A percentile compares a stretch with the other conserved stretches of the same genome.
phyloP scores from a whole-genome alignment of 345 rosid genomes.

The Brassica juncea region DNA sequence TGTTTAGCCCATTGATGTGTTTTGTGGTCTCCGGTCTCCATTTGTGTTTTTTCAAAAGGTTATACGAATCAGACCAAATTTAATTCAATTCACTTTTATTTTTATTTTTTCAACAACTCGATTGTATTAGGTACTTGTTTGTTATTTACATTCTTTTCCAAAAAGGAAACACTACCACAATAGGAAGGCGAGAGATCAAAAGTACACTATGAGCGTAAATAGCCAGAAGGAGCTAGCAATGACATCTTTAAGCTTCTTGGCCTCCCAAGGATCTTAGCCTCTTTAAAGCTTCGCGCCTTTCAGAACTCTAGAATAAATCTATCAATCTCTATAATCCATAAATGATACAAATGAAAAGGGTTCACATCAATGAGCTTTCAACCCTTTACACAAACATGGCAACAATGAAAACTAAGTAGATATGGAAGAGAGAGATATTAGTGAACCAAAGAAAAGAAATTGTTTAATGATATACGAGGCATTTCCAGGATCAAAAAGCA shows the following conservation, averaged over 20 bases:
- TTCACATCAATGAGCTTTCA: not conserved
- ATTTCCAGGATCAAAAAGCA: constrained; percentile 76
- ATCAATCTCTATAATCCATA: no score
- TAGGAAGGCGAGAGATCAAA: no score
- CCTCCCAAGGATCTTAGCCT: not conserved
- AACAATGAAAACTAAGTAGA: not conserved
- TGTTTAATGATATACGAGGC: constrained; percentile 42
- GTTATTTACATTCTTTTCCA: not conserved
- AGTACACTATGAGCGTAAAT: no score
- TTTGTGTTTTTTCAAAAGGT: no score
- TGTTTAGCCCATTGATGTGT: not conserved
- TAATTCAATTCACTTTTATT: no score
- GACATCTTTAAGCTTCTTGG: not conserved
- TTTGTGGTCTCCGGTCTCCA: no score
- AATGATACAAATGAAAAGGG: no score
- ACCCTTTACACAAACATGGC: not conserved
- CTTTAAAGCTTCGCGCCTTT: not conserved
- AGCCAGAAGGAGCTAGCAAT: not conserved
- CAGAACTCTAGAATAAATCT: not conserved
- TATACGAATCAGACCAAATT: no score
- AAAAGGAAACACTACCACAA: not conserved
- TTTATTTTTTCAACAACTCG: no score
- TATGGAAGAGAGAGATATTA: not conserved
- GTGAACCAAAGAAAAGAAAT: not conserved
- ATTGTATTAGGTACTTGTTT: not conserved